Conservation (phyloP, 2,329 filamentous ascomycete genomes). For the Didymella pomorum region DNA sequence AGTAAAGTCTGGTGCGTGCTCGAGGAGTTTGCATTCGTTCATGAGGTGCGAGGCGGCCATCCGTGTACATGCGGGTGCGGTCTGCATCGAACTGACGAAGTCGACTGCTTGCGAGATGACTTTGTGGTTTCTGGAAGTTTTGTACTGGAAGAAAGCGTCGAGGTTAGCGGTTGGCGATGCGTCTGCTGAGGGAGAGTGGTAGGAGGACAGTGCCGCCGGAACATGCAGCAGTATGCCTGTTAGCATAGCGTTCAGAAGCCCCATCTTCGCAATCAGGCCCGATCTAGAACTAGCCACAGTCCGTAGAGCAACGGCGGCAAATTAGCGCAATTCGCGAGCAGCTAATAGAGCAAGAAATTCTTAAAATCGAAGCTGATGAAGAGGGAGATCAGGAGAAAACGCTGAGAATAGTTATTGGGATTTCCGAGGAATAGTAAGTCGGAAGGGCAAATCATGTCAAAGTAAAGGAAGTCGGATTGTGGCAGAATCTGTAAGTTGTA, state of each 20-base stretch:
- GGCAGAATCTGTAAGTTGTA: constrained; percentile 7
- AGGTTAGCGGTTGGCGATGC: constrained; percentile 27
- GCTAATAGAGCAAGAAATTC: neutral
- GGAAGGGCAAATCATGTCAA: neutral
- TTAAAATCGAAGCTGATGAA: neutral
- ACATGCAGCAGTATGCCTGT: constrained; percentile 1
- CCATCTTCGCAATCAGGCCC: constrained; percentile 9
- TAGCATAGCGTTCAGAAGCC: neutral
- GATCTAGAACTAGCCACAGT: neutral
- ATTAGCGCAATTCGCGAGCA: neutral
- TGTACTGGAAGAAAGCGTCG: constrained; percentile 33
- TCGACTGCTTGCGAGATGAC: constrained; percentile 37
- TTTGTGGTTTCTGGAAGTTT: constrained; percentile 32
- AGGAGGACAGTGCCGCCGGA: constrained; percentile 14
- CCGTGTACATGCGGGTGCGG: constrained; percentile 57
- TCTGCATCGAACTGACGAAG: constrained; percentile 36
- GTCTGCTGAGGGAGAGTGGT: constrained; percentile 28
- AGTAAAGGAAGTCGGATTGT: constrained; percentile 23
- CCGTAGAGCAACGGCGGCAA: neutral
- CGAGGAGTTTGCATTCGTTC: constrained; percentile 61
- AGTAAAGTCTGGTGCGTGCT: constrained; percentile 42
- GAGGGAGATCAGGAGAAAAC: neutral
- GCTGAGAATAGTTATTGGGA: neutral
- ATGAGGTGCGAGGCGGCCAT: constrained; percentile 62
- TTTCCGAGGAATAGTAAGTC: neutral